Base-by-base conservation (phyloP, 768 basidiomycete species). In the Pleurotus pulmonarius region DNA sequence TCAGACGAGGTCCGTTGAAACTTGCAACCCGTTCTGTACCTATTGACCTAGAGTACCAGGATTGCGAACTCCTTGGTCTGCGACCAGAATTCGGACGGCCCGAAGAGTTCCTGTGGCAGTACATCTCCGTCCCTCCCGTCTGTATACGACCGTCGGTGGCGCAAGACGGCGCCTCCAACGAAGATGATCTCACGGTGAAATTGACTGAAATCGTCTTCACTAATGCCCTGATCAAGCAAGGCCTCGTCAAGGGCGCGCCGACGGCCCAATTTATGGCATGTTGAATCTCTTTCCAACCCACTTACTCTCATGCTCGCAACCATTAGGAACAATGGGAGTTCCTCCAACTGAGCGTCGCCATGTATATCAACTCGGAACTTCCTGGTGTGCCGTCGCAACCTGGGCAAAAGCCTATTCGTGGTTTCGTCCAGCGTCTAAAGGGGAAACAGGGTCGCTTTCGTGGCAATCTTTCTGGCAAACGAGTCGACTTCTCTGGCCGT, bases 381-480 rank as follows among this genome's bases (percentile, higher is more conserved):
- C 97, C 97, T 12, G 97, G 97, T 43, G 86, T 98, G 9, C 90
- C 90, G 1, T 86, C 89, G 3, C 87, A 90, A 69, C 82, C 85
- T 66, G 91, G 90, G 43, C 87, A 91, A 69, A 97, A 97, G 64
- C 96, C 97, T 7, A 96, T 97, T 63, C 87, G 97, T 55, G 97
- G 97, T 12, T 96, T 98, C 67, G 96, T 96, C 45, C 97, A 99
- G 65, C 91, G 97, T 3, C 75, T 99, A 49, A 99, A 99, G 74
- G 97, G 97, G 37, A 99, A 99, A 68, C 96, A 98, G 69, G 97
- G 97, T 64, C 94, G 97, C 46, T 98, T 99, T 74, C 83, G 97
- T 68, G 97, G 97, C 18, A 99, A 99, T 67, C 79, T 99, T 6
- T 98, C 95, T 0, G 97, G 97, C 60, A 99, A 99, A 71, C 94